Percentiles rank a stretch among this genome's conserved stretches.
phyloP scores from a whole-genome alignment of 331 rosid species.

The Saraca asoca region DNA sequence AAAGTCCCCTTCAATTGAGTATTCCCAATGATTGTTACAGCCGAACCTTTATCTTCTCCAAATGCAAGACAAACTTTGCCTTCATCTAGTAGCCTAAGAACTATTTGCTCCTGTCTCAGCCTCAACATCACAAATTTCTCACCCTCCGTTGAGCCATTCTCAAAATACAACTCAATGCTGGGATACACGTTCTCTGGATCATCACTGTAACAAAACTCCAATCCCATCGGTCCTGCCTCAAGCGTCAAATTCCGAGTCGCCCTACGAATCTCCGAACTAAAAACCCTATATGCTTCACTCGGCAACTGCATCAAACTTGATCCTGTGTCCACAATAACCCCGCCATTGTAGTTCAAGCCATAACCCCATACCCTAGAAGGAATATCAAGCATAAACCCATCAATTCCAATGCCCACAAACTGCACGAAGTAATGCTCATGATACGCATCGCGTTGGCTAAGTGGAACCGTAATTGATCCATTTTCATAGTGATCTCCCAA shows the following conservation, averaged over 20 bases:
- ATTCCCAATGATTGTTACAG: slow-evolving; percentile 43
- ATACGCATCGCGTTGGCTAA: slow-evolving; percentile 30
- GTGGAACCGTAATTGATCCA: slow-evolving; percentile 28
- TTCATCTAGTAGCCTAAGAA: background rate
- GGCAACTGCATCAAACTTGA: slow-evolving; percentile 36
- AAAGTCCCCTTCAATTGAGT: slow-evolving; percentile 39
- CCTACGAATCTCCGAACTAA: slow-evolving; percentile 32
- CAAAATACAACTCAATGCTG: slow-evolving; percentile 35
- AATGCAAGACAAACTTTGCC: slow-evolving; percentile 34
- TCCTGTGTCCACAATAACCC: slow-evolving; percentile 36
- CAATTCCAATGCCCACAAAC: slow-evolving; percentile 40
- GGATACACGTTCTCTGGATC: slow-evolving; percentile 33
- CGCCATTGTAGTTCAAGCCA: slow-evolving; percentile 47
- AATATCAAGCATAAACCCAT: slow-evolving; percentile 49
- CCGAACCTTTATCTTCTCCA: slow-evolving; percentile 28
- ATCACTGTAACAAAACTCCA: slow-evolving; percentile 43
- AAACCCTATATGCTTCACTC: slow-evolving; percentile 34
- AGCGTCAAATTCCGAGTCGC: slow-evolving; percentile 14
- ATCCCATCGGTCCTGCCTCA: slow-evolving; percentile 12
- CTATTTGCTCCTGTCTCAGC: slow-evolving; percentile 18
- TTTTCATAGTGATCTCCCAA: background rate
- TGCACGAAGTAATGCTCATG: slow-evolving; percentile 46
- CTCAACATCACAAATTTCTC: slow-evolving; percentile 30
- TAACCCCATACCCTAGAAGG: slow-evolving; percentile 49
- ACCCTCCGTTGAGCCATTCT: slow-evolving; percentile 36